A percentile compares a stretch with the other conserved stretches of the same genome.
Conservation (phyloP, 306 rosid species). For the Inga oerstediana region DNA sequence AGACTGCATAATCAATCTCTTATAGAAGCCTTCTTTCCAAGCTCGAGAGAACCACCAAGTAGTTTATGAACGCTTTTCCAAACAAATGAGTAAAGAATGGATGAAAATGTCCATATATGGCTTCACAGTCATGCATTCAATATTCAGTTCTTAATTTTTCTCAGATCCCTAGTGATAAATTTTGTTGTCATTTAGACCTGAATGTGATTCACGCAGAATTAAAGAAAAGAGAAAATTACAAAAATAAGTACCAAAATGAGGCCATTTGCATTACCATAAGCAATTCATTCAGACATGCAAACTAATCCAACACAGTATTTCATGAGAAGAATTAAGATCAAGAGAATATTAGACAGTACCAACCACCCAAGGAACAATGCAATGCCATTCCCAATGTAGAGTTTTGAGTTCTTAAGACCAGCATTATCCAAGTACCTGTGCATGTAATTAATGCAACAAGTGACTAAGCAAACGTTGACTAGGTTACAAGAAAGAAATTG, state of each 20-base stretch:
- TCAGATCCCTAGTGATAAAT: conserved; percentile 17
- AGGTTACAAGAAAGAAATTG: conserved; percentile 25
- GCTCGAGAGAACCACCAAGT: conserved; percentile 12
- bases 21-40: conserved; percentile 2
- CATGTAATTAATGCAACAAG: conserved; percentile 29
- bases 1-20: conserved; percentile 1
- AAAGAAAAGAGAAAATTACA: background rate
- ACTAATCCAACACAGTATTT: background rate
- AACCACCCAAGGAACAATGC: conserved; percentile 94
- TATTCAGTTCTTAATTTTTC: background rate
- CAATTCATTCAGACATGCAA: conserved; percentile 24
- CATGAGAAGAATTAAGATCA: conserved; percentile 20
- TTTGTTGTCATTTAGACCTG: conserved; percentile 1
- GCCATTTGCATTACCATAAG: conserved; percentile 27
- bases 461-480: conserved; percentile 28
- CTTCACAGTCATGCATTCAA: conserved; percentile 15
- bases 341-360: conserved; percentile 64
- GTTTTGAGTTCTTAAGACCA: conserved; percentile 70
- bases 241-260: conserved; percentile 17
- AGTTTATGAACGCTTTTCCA: background rate
- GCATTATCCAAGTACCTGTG: conserved; percentile 80
- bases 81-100: background rate
- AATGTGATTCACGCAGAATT: background rate
- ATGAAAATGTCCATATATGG: background rate
- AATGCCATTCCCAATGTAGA: conserved; percentile 71